Evolutionary conservation across 495 filamentous ascomycete species (phyloP), one percentile per base, ranked within the genome.

Genomic region (Aspergillus taichungensis): DNA sequence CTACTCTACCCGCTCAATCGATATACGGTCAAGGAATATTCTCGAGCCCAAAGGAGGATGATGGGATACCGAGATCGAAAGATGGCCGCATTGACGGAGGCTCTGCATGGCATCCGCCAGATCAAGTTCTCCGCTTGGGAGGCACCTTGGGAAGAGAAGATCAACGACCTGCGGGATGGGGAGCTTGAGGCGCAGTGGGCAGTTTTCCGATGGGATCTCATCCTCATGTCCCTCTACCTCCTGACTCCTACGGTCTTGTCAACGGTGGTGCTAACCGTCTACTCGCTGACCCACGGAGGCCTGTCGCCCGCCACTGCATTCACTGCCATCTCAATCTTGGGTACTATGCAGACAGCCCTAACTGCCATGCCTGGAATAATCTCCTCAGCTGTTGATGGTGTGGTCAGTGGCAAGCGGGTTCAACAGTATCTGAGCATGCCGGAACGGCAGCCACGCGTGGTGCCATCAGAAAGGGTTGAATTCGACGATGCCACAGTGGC

Each of bases 91-190:
- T 65, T 88, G 13, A 82, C 80, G 4, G 84, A 88, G 60, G 83
- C 80, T 5, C 58, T 88, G 5, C 75, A 82, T 50, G 84, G 79
- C 37, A 87, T 88, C 38, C 73, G 84, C 8, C 83, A 87, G 56
- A 86, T 88, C 52, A 88, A 88, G 53, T 84, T 87, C 51, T 81
- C 82, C 3, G 84, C 82, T n/a, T 62, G 83, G 9, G 84, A 88
- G 54, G 54, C 57, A 8, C 73, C 79, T 48, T 88, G 84, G 84
- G 74, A 87, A 60, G 61, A 62, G n/a, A 80, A 77, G 47, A 83
- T 88, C 37, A 57, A 67, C 12, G 64, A 59, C 3, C 70, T 78
- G 14, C 68, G 84, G 51, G 72, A 74, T 18, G 64, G 69, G 29
- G 84, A 87, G 54, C 68, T 87, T 1, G 46, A 45, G 8, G 72